phyloP scores from a whole-genome alignment of 106 monocot genomes.

The Allium sativum region DNA sequence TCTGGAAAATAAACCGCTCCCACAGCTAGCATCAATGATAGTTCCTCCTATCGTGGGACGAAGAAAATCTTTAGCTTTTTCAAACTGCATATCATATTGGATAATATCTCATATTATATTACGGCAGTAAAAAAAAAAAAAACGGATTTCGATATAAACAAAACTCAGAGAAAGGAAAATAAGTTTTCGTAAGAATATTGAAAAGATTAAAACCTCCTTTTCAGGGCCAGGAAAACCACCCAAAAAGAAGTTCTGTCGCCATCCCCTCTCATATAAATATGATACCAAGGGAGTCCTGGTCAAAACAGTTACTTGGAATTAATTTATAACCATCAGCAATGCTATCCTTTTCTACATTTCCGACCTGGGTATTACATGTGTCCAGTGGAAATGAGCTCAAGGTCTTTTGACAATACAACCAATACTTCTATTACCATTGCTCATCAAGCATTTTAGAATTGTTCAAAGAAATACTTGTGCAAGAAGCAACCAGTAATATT shows the following conservation, averaged over 20 bases:
- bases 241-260: constrained; percentile 83
- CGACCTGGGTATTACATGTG: too few species aligned
- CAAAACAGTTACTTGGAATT: constrained; percentile 15
- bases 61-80: constrained; percentile 80
- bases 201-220: constrained; percentile 51
- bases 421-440: too few species aligned
- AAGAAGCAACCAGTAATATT: too few species aligned
- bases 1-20: constrained; percentile 89
- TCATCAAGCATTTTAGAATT: too few species aligned
- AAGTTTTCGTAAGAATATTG: constrained; percentile 1
- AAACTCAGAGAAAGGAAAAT: neutral
- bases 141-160: neutral
- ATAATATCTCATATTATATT: too few species aligned
- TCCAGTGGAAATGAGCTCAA: too few species aligned
- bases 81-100: constrained; percentile 47
- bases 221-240: constrained; percentile 80
- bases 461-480: too few species aligned
- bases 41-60: constrained; percentile 68
- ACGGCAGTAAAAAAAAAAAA: neutral
- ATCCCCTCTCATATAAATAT: constrained; percentile 94
- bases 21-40: constrained; percentile 94
- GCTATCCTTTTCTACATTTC: too few species aligned
- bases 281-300: constrained; percentile 78
- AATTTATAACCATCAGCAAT: too few species aligned
- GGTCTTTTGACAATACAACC: too few species aligned